Percentiles rank a stretch among this genome's conserved stretches.
Conservation (phyloP, 495 filamentous ascomycete species). For the Aspergillus funiculosus region DNA sequence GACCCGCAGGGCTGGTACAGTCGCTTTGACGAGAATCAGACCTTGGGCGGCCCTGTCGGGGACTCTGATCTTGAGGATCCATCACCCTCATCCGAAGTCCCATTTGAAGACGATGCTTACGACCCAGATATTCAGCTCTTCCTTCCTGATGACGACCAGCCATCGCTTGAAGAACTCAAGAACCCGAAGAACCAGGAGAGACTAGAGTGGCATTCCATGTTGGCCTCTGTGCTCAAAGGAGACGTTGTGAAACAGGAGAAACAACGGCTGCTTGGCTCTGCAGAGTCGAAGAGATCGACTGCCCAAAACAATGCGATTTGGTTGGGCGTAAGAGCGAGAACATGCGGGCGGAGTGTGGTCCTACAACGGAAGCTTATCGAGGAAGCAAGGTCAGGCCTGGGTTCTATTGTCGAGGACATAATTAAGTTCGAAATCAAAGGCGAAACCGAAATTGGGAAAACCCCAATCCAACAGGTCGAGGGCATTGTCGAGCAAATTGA, state of each 20-base stretch:
- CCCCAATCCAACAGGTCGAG: slow-evolving; percentile 76
- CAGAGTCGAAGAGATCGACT: slow-evolving; percentile 66
- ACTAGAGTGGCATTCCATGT: slow-evolving; percentile 96
- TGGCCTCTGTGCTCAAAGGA: slow-evolving; percentile 89
- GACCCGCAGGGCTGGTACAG: slow-evolving; percentile 60
- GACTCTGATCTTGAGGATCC: slow-evolving; percentile 89
- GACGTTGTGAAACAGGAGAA: slow-evolving; percentile 98
- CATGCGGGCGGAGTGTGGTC: slow-evolving; percentile 75
- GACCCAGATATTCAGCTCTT: slow-evolving; percentile 92
- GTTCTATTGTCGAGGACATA: slow-evolving; percentile 73
- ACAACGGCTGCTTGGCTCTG: slow-evolving; percentile 79
- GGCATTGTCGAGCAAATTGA: slow-evolving; percentile 86
- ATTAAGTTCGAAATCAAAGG: slow-evolving; percentile 91
- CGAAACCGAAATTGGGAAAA: slow-evolving; percentile 83
- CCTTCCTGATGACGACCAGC: slow-evolving; percentile 76
- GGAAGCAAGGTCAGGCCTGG: slow-evolving; percentile 63
- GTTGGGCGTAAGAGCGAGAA: slow-evolving; percentile 76
- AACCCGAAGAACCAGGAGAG: slow-evolving; percentile 84
- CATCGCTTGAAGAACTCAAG: slow-evolving; percentile 81
- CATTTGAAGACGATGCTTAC: slow-evolving; percentile 76
- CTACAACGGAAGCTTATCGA: slow-evolving; percentile 80
- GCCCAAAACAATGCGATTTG: slow-evolving; percentile 79
- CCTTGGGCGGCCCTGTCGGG: slow-evolving; percentile 55
- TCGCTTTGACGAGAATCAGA: slow-evolving; percentile 67
- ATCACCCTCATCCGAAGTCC: slow-evolving; percentile 77